Evolutionary conservation across 225 moss, liverwort and hornwort genomes (phyloP), one percentile per base, ranked within the genome.

Genomic region (Bryoerythrophyllum caledonicum): DNA sequence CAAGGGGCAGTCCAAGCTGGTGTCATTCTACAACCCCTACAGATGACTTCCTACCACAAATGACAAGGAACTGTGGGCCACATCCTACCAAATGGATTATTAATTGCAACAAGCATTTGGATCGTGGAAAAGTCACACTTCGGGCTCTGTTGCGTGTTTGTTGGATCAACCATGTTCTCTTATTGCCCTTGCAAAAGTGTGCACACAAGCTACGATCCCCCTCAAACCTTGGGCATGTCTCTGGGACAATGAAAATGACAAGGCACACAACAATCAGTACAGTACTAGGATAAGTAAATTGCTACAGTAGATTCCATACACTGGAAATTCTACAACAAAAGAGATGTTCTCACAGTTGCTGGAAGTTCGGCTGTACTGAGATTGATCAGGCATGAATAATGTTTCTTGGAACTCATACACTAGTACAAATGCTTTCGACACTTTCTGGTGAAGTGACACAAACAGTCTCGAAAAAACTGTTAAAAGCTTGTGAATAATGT

Each of bases 41-140:
- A n/a, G 8, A 20, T 41, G 56, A 43, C 54, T n/a, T 51, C 8
- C 3, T 15, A 60, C 41, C 32, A 30, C 61, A 17, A 61, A 67
- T 71, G 71, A 28, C 72, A 44, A 61, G 35, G 60, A 19, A 68
- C 4, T 9, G 41, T 67, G 71, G 78, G 75, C 67, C 75, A 67
- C 48, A 49, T 49, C 6, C 19, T 49, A 17, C 66, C 48, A 53
- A 61, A 81, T 8, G 9, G 8, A 10, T 78, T 78, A 84, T 81
- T 84, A 71, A 6, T 17, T 32, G 67, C 24, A 61, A 72, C 8
- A 75, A 67, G 67, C 24, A 19, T 28, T 24, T 27, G 67, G 67
- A 71, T 81, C 67, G 51, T 66, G 74, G 26, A 59, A 84, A 81
- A 75, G 78, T 15, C 48, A 11, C 27, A 27, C 60, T 10, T 21